These are phyloP conservation scores for Lepiota venenata DNA, from an alignment of 768 basidiomycete species.

Conservation along the genomic window DNA sequence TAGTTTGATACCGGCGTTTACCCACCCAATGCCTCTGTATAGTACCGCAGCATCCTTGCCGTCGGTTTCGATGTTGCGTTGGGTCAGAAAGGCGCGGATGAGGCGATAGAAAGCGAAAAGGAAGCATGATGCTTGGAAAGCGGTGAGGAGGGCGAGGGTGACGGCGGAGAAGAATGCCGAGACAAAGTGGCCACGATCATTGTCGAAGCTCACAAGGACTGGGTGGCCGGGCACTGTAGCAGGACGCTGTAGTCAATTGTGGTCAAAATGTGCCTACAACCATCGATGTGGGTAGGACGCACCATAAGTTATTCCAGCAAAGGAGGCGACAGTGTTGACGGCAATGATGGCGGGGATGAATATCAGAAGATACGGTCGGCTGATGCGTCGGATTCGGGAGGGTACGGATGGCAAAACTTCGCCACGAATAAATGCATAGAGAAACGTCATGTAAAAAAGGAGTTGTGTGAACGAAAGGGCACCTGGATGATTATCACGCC, in stretches of 20 bases:
- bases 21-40: slow-evolving; percentile 64
- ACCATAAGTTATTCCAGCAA: slow-evolving; percentile 59
- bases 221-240: slow-evolving; percentile 7
- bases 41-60: slow-evolving; percentile 43
- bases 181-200: slow-evolving; percentile 29
- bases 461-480: slow-evolving; percentile 63
- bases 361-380: slow-evolving; percentile 41
- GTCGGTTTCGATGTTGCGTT: slow-evolving; percentile 47
- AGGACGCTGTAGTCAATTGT: background rate
- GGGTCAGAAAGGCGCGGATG: slow-evolving; percentile 42
- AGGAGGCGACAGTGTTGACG: slow-evolving; percentile 61
- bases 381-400: slow-evolving; percentile 38
- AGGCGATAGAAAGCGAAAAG: slow-evolving; percentile 58
- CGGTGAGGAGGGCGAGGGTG: slow-evolving; percentile 55
- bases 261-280: background rate
- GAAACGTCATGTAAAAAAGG: slow-evolving; percentile 57
- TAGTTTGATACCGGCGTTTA: slow-evolving; percentile 55
- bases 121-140: slow-evolving; percentile 58
- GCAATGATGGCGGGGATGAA: slow-evolving; percentile 55
- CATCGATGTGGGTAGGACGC: slow-evolving; percentile 19
- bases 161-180: slow-evolving; percentile 59
- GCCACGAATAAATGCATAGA: slow-evolving; percentile 51
- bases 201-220: slow-evolving; percentile 40
- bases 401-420: slow-evolving; percentile 56
- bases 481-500: slow-evolving; percentile 29